These are phyloP conservation scores for Spathaspora girioi DNA, from an alignment of 805 yeast species.

Conservation along the genomic window DNA sequence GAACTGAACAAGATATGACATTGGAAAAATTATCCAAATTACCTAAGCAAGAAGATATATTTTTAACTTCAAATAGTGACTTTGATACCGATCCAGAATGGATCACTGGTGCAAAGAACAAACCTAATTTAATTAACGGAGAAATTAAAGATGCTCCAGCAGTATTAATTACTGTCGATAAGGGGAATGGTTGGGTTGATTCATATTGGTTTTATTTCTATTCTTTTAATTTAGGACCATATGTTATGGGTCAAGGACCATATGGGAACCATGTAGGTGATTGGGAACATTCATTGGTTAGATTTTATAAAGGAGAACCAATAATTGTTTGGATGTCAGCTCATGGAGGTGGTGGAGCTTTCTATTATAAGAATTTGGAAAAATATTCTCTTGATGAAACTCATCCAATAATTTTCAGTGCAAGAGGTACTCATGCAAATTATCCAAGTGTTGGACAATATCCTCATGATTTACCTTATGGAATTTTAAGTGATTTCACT, in stretches of 20 bases:
- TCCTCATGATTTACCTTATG: conserved; percentile 91
- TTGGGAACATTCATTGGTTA: conserved; percentile 92
- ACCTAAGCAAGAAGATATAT: conserved; percentile 36
- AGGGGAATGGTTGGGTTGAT: conserved; percentile 93
- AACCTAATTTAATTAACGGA: conserved; percentile 72
- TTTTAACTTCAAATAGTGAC: conserved; percentile 64
- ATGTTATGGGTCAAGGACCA: conserved; percentile 96
- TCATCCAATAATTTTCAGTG: conserved; percentile 79
- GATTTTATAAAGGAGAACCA: conserved; percentile 81
- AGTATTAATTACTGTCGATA: conserved; percentile 76
- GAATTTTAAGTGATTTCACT: conserved; percentile 86
- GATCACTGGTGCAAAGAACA: conserved; percentile 70
- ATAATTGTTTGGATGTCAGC: conserved; percentile 93
- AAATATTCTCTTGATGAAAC: conserved; percentile 43
- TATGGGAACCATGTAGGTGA: conserved; percentile 97
- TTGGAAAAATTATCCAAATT: conserved; percentile 28
- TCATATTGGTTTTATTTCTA: conserved; percentile 96
- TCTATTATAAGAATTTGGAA: conserved; percentile 71
- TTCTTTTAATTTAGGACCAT: conserved; percentile 92
- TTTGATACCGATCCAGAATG: conserved; percentile 73
- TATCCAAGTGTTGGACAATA: conserved; percentile 96
- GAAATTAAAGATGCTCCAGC: conserved; percentile 76
- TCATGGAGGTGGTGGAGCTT: conserved; percentile 96
- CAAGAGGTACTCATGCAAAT: conserved; percentile 96
- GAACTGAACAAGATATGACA: conserved; percentile 29